phyloP scores from a whole-genome alignment of 345 rosid genomes.

The Eucalyptus fibrosa region DNA sequence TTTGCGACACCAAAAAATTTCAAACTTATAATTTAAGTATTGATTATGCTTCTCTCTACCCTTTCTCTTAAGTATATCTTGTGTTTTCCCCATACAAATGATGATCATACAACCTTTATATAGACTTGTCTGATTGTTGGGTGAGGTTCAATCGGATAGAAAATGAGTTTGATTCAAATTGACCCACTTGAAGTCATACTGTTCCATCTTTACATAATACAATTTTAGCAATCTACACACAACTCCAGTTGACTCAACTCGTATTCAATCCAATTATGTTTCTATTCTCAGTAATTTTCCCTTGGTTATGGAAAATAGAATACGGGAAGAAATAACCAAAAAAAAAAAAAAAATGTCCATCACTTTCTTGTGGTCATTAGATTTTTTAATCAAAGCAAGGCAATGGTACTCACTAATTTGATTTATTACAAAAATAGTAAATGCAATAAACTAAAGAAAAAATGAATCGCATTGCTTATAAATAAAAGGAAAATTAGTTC shows the following conservation, averaged over 20 bases:
- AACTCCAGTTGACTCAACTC: background rate
- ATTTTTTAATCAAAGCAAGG: background rate
- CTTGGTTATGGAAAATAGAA: background rate
- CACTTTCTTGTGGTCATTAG: background rate
- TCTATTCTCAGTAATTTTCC: background rate
- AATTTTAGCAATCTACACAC: background rate
- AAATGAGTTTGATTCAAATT: too few species aligned
- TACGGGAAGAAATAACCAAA: background rate
- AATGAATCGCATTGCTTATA: too few species aligned
- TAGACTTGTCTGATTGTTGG: background rate
- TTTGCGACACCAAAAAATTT: too few species aligned
- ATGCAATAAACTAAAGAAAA: too few species aligned
- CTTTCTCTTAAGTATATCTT: background rate
- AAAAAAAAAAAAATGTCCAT: background rate
- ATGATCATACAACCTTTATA: too few species aligned
- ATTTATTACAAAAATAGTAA: too few species aligned
- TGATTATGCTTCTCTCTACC: too few species aligned
- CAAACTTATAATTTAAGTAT: too few species aligned
- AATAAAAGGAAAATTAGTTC: too few species aligned
- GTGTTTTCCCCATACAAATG: background rate
- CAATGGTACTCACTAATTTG: background rate
- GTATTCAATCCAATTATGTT: background rate
- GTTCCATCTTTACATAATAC: background rate
- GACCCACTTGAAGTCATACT: too few species aligned
- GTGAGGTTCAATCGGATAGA: rapidly evolving